Evolutionary conservation across 2,329 filamentous ascomycete species (phyloP).

Genomic region (Alternaria sp.): DNA sequence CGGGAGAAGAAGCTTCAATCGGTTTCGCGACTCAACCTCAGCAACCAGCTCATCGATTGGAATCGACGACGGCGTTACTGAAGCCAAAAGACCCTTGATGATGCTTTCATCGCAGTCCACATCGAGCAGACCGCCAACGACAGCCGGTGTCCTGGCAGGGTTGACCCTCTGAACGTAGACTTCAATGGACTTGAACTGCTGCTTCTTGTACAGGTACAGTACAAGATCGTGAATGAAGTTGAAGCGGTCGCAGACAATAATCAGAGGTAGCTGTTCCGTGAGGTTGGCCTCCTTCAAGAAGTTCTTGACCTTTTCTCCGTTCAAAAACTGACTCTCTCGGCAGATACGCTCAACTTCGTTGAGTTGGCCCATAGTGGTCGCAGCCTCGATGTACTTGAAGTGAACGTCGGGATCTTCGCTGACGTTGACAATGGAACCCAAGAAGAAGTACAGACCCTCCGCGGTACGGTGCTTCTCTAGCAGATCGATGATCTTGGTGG

Average conservation of each 20-base stretch:
- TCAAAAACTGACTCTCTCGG: constrained; percentile 76
- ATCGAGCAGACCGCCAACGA: constrained; percentile 90
- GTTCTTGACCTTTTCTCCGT: constrained; percentile 97
- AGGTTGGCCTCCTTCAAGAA: constrained; percentile 97
- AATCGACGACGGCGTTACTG: constrained; percentile 82
- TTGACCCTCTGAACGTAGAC: constrained; percentile 98
- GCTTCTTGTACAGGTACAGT: constrained; percentile 96
- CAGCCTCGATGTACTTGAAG: constrained; percentile 99
- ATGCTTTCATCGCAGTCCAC: constrained; percentile 97
- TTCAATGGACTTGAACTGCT: constrained; percentile 99
- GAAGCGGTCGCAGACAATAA: constrained; percentile 99
- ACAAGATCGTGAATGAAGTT: constrained; percentile 98
- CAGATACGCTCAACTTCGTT: constrained; percentile 97
- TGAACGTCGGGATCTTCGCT: constrained; percentile 94
- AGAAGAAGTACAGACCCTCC: constrained; percentile 97
- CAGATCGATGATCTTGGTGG: constrained; percentile 87
- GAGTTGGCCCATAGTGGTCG: constrained; percentile 90
- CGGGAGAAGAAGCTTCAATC: constrained; percentile 90
- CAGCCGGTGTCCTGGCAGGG: constrained; percentile 85
- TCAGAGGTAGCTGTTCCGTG: constrained; percentile 90
- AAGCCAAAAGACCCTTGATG: constrained; percentile 88
- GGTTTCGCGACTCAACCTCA: constrained; percentile 95
- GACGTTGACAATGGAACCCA: constrained; percentile 96
- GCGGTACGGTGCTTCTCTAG: constrained; percentile 98
- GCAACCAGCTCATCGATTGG: constrained; percentile 93